Evolutionary conservation across 805 yeast species (phyloP).

Genomic region (Yamadazyma akitaensis): DNA sequence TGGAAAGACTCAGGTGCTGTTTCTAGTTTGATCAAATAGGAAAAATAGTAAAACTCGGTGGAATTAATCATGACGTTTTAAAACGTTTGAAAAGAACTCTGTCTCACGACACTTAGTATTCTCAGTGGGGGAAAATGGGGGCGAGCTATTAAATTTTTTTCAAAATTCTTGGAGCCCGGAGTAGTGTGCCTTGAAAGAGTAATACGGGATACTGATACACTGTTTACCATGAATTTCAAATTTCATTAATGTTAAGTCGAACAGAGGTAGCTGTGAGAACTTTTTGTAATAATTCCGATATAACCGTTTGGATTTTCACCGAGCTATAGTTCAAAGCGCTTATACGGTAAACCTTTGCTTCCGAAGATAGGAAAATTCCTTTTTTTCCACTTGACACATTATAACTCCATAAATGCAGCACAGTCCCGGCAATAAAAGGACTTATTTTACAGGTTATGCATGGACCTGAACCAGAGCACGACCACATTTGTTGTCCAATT

Average conservation of each 20-base stretch:
- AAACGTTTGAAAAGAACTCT: not conserved
- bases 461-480: not conserved
- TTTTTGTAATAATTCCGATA: not conserved
- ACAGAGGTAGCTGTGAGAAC: too few species aligned
- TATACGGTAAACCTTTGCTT: not conserved
- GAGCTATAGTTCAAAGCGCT: not conserved
- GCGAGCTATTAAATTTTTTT: not conserved
- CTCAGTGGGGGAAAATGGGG: slow-evolving; percentile 1
- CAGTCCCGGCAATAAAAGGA: not conserved
- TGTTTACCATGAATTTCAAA: too few species aligned
- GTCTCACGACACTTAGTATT: not conserved
- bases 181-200: not conserved
- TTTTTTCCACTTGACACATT: not conserved
- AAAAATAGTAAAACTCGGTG: not conserved
- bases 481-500: not conserved
- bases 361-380: not conserved
- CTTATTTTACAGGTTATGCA: not conserved
- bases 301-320: not conserved
- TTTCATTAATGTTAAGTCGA: too few species aligned
- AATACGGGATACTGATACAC: not conserved
- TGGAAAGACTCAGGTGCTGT: too few species aligned
- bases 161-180: not conserved
- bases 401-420: not conserved
- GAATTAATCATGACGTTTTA: not conserved
- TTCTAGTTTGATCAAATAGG: not conserved